Conservation (phyloP, 192 early-diverging fungal species). For the Coemansia sp. region DNA sequence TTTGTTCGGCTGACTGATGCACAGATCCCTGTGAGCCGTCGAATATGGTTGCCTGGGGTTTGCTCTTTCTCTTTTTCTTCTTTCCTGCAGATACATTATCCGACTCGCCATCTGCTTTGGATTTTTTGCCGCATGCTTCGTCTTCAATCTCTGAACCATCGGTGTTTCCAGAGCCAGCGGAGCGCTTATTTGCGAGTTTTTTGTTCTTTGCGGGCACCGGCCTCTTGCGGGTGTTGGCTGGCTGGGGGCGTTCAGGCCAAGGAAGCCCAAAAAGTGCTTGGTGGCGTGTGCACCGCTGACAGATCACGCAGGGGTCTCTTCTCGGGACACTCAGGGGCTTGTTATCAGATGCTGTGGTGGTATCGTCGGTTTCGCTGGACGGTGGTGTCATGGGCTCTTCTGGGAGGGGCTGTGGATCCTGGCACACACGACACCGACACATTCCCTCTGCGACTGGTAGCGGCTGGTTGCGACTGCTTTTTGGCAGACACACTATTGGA, state of each 20-base stretch:
- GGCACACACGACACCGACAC: conserved; percentile 10
- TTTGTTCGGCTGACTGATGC: conserved; percentile 2
- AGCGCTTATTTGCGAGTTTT: conserved; percentile 5
- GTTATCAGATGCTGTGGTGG: not conserved
- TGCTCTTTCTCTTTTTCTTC: too few relatives aligned
- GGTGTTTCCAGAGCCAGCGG: not conserved
- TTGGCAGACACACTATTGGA: conserved; percentile 22
- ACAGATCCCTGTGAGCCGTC: conserved; percentile 28
- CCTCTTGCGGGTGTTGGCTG: not conserved
- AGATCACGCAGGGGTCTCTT: not conserved
- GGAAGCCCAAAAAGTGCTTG: conserved; percentile 18
- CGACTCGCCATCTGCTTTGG: not conserved
- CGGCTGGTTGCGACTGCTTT: not conserved
- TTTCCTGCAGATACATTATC: too few relatives aligned
- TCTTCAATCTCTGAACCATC: not conserved
- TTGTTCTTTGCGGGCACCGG: not conserved
- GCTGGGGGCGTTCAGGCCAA: conserved; percentile 40
- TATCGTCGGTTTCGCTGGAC: not conserved
- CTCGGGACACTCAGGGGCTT: not conserved
- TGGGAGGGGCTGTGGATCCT: not conserved
- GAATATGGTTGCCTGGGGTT: conserved; percentile 21
- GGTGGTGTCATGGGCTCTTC: not conserved
- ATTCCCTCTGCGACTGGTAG: not conserved
- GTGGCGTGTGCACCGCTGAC: conserved; percentile 37
- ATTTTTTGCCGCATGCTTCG: not conserved